phyloP scores from a whole-genome alignment of 495 filamentous ascomycete genomes.

The Pyronema omphalodes region DNA sequence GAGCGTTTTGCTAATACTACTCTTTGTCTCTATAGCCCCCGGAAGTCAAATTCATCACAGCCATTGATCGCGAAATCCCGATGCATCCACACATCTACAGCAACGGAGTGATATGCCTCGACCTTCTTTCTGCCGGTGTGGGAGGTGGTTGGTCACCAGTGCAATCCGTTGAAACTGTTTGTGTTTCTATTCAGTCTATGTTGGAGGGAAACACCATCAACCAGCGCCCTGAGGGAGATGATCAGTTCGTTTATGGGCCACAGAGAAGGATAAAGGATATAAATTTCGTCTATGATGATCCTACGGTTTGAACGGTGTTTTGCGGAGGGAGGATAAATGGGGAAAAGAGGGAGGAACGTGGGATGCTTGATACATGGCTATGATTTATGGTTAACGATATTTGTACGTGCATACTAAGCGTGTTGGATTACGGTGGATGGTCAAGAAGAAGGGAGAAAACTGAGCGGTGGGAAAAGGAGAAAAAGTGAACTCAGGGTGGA shows the following conservation, averaged over 20 bases:
- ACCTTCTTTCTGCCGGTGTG: slow-evolving; percentile 50
- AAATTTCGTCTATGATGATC: slow-evolving; percentile 23
- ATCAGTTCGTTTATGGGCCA: slow-evolving; percentile 20
- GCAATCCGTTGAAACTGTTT: slow-evolving; percentile 90
- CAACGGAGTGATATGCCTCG: slow-evolving; percentile 95
- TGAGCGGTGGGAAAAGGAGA: too few species aligned
- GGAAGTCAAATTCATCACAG: slow-evolving; percentile 69
- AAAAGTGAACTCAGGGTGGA: too few species aligned
- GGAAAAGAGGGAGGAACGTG: too few species aligned
- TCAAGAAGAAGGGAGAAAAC: too few species aligned
- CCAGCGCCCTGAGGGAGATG: slow-evolving; percentile 23
- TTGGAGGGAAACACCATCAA: slow-evolving; percentile 82
- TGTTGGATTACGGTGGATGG: too few species aligned
- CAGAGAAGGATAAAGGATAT: slow-evolving; percentile 17
- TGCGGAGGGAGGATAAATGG: too few species aligned
- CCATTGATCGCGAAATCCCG: slow-evolving; percentile 49
- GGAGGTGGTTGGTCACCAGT: slow-evolving; percentile 80
- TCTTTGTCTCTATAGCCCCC: slow-evolving; percentile 37
- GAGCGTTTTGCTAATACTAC: neutral
- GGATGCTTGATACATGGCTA: too few species aligned
- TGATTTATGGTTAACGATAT: too few species aligned
- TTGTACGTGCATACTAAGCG: too few species aligned
- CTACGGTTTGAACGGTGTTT: slow-evolving; percentile 11
- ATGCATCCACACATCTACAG: slow-evolving; percentile 97
- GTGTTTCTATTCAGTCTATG: slow-evolving; percentile 98